phyloP scores from a whole-genome alignment of 2,329 filamentous ascomycete genomes.

The Samsoniella hepiali region DNA sequence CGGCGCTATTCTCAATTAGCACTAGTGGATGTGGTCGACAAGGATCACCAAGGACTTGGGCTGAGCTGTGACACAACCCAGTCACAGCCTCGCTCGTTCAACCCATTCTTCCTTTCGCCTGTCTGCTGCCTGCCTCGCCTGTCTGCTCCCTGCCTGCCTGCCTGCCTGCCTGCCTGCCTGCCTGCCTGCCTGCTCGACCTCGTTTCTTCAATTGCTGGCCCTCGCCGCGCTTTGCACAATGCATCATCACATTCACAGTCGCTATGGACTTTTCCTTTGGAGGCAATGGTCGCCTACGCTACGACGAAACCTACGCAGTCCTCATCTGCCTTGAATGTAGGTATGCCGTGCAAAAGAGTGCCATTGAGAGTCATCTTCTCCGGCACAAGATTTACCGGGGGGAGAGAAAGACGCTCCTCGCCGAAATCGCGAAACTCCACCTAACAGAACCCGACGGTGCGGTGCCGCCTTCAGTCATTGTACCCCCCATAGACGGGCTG shows the following conservation, averaged over 20 bases:
- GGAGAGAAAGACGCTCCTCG: conserved; percentile 29
- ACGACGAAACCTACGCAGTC: conserved; percentile 20
- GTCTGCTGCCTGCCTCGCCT: background rate
- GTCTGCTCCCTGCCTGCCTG: too few relatives aligned
- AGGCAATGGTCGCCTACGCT: background rate
- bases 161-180: background rate
- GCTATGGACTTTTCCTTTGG: background rate
- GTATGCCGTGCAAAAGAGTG: conserved; percentile 37
- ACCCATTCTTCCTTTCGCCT: background rate
- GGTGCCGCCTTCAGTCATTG: conserved; percentile 23
- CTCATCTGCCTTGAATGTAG: conserved; percentile 35
- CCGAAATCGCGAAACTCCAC: conserved; percentile 26
- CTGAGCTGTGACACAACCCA: background rate
- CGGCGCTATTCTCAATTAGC: background rate
- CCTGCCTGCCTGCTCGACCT: background rate
- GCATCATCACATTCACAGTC: conserved; percentile 1
- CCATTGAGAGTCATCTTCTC: conserved; percentile 35
- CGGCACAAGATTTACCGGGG: conserved; percentile 37
- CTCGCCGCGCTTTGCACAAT: background rate
- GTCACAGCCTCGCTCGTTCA: background rate
- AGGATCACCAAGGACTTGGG: background rate
- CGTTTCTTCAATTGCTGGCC: background rate
- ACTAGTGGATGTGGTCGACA: background rate
- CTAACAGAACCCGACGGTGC: conserved; percentile 33
- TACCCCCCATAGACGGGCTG: conserved; percentile 27